A percentile compares a stretch with the other conserved stretches of the same genome.
These are phyloP conservation scores for Macrophomina tecta DNA, from an alignment of 2,329 filamentous ascomycete species.

Conservation along the genomic window DNA sequence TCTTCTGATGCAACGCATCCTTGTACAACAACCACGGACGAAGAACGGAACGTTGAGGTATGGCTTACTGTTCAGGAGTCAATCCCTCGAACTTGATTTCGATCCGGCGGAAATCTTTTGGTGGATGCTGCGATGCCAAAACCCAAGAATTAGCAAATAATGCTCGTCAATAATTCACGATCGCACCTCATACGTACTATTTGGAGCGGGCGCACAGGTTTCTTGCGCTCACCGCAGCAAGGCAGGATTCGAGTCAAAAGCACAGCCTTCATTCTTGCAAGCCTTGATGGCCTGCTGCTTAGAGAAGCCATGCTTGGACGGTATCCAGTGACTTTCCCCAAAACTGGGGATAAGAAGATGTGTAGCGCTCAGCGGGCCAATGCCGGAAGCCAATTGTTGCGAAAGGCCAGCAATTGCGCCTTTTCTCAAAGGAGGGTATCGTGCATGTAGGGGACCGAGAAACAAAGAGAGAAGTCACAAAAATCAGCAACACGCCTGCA, in stretches of 20 bases:
- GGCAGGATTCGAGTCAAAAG: constrained; percentile 33
- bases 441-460: constrained; percentile 22
- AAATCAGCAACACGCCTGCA: constrained; percentile 24
- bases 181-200: constrained; percentile 30
- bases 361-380: background rate
- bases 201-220: constrained; percentile 32
- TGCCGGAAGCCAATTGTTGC: background rate
- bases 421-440: constrained; percentile 18
- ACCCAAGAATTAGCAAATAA: constrained; percentile 17
- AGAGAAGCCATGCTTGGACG: background rate
- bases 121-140: constrained; percentile 10
- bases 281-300: background rate
- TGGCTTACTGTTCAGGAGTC: constrained; percentile 38
- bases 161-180: background rate
- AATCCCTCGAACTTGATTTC: constrained; percentile 38
- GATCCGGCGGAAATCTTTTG: constrained; percentile 33
- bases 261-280: constrained; percentile 9
- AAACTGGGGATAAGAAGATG: constrained; percentile 5
- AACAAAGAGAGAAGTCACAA: constrained; percentile 14
- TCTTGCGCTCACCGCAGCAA: constrained; percentile 34
- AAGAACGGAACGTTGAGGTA: background rate
- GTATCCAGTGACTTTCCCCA: background rate
- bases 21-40: background rate
- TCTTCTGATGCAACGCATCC: too few species aligned
- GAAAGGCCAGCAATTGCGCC: constrained; percentile 15